A percentile compares a stretch with the other conserved stretches of the same genome.
Evolutionary conservation across 1,284 basidiomycete genomes (phyloP).

Genomic region (Laetiporus sulphureus): DNA sequence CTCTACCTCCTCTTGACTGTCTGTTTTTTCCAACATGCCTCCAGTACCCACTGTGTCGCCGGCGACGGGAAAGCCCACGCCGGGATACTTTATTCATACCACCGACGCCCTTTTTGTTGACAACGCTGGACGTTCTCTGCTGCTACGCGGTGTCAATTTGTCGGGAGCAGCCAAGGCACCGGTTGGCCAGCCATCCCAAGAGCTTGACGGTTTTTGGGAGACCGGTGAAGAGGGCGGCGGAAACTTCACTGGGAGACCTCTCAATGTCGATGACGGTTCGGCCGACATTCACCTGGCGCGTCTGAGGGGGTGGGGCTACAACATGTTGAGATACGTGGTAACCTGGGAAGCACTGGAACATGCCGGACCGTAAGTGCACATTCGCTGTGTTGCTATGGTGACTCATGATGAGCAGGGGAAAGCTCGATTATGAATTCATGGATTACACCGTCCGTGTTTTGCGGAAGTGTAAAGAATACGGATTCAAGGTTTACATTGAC

Average conservation of each 20-base stretch:
- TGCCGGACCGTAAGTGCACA: constrained; percentile 73
- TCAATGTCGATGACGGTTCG: constrained; percentile 79
- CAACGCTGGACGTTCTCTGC: constrained; percentile 72
- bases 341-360: constrained; percentile 96
- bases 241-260: constrained; percentile 70
- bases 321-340: constrained; percentile 86
- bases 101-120: constrained; percentile 78
- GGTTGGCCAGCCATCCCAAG: constrained; percentile 57
- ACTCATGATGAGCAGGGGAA: constrained; percentile 59
- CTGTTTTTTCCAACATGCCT: constrained; percentile 58
- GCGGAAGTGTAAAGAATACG: constrained; percentile 87
- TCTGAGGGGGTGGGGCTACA: constrained; percentile 91
- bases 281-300: constrained; percentile 87
- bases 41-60: constrained; percentile 56
- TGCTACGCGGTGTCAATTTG: constrained; percentile 91
- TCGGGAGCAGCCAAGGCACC: constrained; percentile 87
- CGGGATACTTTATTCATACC: constrained; percentile 59
- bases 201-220: constrained; percentile 85
- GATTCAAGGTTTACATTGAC: constrained; percentile 94
- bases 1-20: too few relatives aligned
- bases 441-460: constrained; percentile 87
- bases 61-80: constrained; percentile 54
- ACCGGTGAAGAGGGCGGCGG: constrained; percentile 68
- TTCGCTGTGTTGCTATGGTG: not conserved
- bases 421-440: constrained; percentile 90